Conservation (phyloP, 495 filamentous ascomycete genomes). For the Penicillium canariense region DNA sequence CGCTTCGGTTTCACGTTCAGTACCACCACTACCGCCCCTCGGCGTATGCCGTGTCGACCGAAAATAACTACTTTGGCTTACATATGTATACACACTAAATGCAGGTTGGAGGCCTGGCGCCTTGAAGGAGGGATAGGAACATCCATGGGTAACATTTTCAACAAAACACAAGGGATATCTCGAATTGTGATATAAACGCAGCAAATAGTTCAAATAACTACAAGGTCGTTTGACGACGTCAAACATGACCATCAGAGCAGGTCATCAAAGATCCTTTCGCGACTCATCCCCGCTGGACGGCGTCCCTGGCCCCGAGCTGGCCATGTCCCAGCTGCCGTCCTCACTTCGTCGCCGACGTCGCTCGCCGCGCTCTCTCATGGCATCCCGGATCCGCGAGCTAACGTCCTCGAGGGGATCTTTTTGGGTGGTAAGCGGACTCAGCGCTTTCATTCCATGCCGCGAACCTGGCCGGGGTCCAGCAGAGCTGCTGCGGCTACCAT, state of each 20-base stretch:
- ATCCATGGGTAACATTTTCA: not conserved
- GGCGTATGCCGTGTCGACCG: not conserved
- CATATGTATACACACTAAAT: not conserved
- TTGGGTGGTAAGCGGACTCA: conserved; percentile 70
- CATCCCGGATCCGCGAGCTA: conserved; percentile 77
- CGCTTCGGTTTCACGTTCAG: conserved; percentile 5
- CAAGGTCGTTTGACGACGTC: conserved; percentile 1
- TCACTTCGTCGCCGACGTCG: conserved; percentile 66
- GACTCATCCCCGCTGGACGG: conserved; percentile 42
- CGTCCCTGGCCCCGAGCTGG: conserved; percentile 42
- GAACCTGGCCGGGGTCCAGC: conserved; percentile 56
- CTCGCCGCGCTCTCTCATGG: conserved; percentile 81
- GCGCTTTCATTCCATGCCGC: conserved; percentile 64
- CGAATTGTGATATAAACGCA: conserved; percentile 20
- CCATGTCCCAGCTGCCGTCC: conserved; percentile 50
- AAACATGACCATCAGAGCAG: conserved; percentile 4
- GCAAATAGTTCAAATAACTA: conserved; percentile 21
- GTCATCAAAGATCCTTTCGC: conserved; percentile 40
- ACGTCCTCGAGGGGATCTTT: conserved; percentile 79
- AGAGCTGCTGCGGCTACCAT: conserved; percentile 62
- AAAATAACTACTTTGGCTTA: not conserved
- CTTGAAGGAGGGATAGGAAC: no score
- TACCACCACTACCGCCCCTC: not conserved
- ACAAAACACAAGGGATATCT: conserved; percentile 25
- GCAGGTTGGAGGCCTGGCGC: no score